Base-by-base conservation (phyloP, 2,329 filamentous ascomycete genomes). In the Phoma sp. region DNA sequence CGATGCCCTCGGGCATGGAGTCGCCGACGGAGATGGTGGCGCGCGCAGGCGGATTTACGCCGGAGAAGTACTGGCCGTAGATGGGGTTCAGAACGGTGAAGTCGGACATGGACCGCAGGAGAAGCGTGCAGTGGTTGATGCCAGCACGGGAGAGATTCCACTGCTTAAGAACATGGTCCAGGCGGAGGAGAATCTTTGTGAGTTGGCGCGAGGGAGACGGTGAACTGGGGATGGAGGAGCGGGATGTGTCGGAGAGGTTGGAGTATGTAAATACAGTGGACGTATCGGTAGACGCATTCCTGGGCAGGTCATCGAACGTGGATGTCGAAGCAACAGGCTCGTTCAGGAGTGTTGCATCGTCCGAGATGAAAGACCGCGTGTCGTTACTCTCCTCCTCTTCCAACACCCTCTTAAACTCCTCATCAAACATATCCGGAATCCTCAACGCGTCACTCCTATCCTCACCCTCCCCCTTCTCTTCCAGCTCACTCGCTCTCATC, bases 21-120 rank as follows among this genome's bases (percentile, higher is more conserved):
- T 85, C 77, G 3, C 92, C 91, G 58, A 89, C 90, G 0, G 92
- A 88, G 42, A 98, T 84, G 5, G 92, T 96, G 42, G 96, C 89
- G 42, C 95, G 81, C 0, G 93, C 87, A 0, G 95, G 92, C 0
- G 95, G 95, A 60, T 93, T 96, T 0, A 93, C 89, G 42, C 83
- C 80, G 17, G 78, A 77, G 74, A 98, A 98, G 34, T 92, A 82
- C 7, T 82, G 80, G 5, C 85, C 87, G 74, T 98, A 99, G 58
- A 89, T 78, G 21, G 79, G 74, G 74, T 98, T 98, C 63, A 96
- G 80, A 14, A 78, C 67, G 0, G 85, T 80, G 73, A 98, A 99
- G 74, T 92, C 87, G 17, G 83, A 73, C 89, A 98, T 97, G 51
- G 82, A 83, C 46, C 89, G 86, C 28, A 99, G 84, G 42, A 96